Evolutionary conservation across 768 basidiomycete genomes (phyloP).

Genomic region (Suillus tomentosus): DNA sequence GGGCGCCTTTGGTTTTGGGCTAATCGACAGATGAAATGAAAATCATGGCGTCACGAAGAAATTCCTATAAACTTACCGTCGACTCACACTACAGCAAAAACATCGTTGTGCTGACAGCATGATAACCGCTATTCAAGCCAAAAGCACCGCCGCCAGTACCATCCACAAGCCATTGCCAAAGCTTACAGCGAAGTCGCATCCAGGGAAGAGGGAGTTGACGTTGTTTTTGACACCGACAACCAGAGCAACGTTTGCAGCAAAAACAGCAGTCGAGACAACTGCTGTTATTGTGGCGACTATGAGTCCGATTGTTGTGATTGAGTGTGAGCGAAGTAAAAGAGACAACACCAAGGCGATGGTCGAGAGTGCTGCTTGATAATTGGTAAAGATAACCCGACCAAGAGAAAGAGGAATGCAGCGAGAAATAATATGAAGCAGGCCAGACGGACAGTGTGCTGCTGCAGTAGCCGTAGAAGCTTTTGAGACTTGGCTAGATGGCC

Average conservation of each 20-base stretch:
- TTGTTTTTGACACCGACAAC: constrained; percentile 52
- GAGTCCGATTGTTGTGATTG: constrained; percentile 57
- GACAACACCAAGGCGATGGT: constrained; percentile 53
- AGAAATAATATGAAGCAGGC: constrained; percentile 53
- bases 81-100: constrained; percentile 65
- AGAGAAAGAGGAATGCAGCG: constrained; percentile 67
- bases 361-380: constrained; percentile 67
- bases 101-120: constrained; percentile 65
- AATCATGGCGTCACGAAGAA: background rate
- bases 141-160: constrained; percentile 54
- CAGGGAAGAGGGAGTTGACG: constrained; percentile 39
- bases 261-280: constrained; percentile 53
- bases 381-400: constrained; percentile 74
- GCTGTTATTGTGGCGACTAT: constrained; percentile 58
- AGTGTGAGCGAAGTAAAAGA: constrained; percentile 60
- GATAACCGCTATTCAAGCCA: constrained; percentile 63
- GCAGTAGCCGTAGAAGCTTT: constrained; percentile 38
- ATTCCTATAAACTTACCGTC: constrained; percentile 28
- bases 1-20: background rate
- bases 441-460: constrained; percentile 48
- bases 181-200: constrained; percentile 44
- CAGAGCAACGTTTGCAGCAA: constrained; percentile 64
- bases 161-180: constrained; percentile 80
- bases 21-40: constrained; percentile 3
- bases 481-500: constrained; percentile 8